Percentiles rank a stretch among this genome's conserved stretches.
Evolutionary conservation across 2,329 filamentous ascomycete genomes (phyloP).

Genomic region (Geosmithia flava): DNA sequence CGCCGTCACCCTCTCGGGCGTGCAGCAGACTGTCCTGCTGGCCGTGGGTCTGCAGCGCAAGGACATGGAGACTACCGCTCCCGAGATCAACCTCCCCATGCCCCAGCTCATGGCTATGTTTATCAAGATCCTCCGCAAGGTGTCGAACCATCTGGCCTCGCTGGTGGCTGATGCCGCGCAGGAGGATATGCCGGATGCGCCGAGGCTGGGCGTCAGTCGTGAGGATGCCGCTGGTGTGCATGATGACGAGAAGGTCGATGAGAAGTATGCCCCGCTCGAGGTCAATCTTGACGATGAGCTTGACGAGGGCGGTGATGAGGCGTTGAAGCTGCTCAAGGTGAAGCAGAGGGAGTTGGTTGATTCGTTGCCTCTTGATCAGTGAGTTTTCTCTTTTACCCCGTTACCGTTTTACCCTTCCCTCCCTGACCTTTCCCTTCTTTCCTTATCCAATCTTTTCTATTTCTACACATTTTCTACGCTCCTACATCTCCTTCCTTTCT

Average conservation of each 20-base stretch:
- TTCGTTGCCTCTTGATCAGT: conserved; percentile 72
- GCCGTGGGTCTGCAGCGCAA: conserved; percentile 87
- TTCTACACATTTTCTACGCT: background rate
- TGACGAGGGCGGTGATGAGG: conserved; percentile 69
- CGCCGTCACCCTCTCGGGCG: conserved; percentile 59
- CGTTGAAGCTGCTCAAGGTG: conserved; percentile 56
- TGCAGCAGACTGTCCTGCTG: conserved; percentile 81
- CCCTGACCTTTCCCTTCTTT: background rate
- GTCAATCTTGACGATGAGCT: conserved; percentile 69
- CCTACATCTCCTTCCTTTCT: background rate
- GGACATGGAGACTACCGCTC: conserved; percentile 66
- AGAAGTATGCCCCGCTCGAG: conserved; percentile 58
- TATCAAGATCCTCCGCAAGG: conserved; percentile 87
- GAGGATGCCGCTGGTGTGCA: conserved; percentile 51
- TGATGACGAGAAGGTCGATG: conserved; percentile 54
- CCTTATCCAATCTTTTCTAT: background rate
- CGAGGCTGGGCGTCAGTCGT: conserved; percentile 43
- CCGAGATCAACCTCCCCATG: conserved; percentile 61
- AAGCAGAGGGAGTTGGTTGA: conserved; percentile 85
- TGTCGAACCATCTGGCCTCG: conserved; percentile 63
- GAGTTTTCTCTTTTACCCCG: conserved; percentile 6
- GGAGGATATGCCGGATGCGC: conserved; percentile 47
- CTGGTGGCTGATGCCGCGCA: conserved; percentile 65
- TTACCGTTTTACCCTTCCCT: background rate
- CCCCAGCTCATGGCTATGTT: conserved; percentile 92